Evolutionary conservation across 1,139 yeast species (phyloP), one percentile per base, ranked within the genome.

Genomic region (Yamadazyma sp.): DNA sequence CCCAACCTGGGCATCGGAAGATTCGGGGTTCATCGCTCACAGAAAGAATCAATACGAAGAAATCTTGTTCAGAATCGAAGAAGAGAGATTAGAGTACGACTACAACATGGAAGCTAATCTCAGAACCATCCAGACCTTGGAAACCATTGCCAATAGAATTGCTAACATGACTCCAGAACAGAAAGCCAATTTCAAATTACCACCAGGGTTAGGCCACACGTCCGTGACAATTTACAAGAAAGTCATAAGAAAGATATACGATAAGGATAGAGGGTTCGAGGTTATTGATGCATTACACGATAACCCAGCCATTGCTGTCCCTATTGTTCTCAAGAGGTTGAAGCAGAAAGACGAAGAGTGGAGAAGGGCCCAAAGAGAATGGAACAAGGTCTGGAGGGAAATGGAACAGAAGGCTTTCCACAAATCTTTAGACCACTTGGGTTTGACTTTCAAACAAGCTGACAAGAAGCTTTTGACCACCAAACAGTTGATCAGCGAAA

Each of bases 1-100:
- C 62, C 99, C 99, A 27, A 95, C 96, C 6, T 94, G 98, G 98
- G 98, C 97, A 1, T 90, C 97, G 1, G 98, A 92, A 62, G 98
- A 94, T 59, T 87, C 96, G 17, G 98, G 98, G 0, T 92, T 90
- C 56, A 90, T 92, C 57, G 96, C 98, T 13, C 98, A 94, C 61
- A 81, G 97, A 52, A 92, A 94, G 62, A 92, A 94, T 57, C 98
- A 92, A 64, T 92, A 90, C 59, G 98, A 92, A 64, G 98, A 92
- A 62, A 87, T 92, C 39, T 68, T 94, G 44, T 90, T 89, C 67
- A 85, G 95, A 57, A 89, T 90, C 42, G 98, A 92, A 63, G 98
- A 92, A 61, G 99, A 92, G 63, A 81, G 99, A 54, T 95, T 89
- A 52, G 98, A 92, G 59, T 92, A 90, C 59, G 99, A 92, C 58